These are phyloP conservation scores for Medicago ruthenica DNA, from an alignment of 306 rosid species.

Conservation along the genomic window DNA sequence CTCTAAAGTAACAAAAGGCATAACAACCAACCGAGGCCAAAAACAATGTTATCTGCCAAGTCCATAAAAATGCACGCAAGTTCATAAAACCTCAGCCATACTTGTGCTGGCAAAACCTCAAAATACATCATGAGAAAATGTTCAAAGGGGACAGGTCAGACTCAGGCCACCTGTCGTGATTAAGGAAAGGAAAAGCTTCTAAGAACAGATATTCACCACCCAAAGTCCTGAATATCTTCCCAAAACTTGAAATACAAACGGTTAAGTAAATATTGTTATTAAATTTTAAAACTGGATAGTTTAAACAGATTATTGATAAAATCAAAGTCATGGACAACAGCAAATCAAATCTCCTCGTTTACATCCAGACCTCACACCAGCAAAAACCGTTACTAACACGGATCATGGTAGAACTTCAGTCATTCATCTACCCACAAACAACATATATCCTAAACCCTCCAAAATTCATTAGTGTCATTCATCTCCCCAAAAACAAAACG, in stretches of 20 bases:
- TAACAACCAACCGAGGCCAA: conserved; percentile 9
- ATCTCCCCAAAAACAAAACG: not conserved
- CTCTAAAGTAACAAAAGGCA: conserved; percentile 12
- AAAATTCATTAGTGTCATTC: not conserved
- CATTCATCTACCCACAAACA: conserved; percentile 14
- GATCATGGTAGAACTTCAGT: conserved; percentile 6
- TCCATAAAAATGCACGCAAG: not conserved
- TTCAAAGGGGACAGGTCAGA: conserved; percentile 1
- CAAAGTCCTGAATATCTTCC: not conserved
- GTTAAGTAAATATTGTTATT: not conserved
- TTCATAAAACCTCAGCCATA: conserved; percentile 18
- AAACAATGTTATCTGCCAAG: not conserved
- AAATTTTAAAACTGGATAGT: not conserved
- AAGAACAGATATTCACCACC: not conserved
- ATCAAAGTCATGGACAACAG: not conserved
- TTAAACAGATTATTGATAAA: not conserved
- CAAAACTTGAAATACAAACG: conserved; percentile 1
- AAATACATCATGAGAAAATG: not conserved
- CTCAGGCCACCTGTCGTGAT: not conserved
- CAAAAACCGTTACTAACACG: conserved; percentile 15
- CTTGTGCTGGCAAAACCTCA: not conserved
- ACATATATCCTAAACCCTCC: not conserved
- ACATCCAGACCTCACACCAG: not conserved
- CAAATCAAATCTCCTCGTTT: conserved; percentile 7
- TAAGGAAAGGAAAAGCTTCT: conserved; percentile 15